These are phyloP conservation scores for Lepiota subincarnata DNA, from an alignment of 768 basidiomycete species.

Conservation along the genomic window DNA sequence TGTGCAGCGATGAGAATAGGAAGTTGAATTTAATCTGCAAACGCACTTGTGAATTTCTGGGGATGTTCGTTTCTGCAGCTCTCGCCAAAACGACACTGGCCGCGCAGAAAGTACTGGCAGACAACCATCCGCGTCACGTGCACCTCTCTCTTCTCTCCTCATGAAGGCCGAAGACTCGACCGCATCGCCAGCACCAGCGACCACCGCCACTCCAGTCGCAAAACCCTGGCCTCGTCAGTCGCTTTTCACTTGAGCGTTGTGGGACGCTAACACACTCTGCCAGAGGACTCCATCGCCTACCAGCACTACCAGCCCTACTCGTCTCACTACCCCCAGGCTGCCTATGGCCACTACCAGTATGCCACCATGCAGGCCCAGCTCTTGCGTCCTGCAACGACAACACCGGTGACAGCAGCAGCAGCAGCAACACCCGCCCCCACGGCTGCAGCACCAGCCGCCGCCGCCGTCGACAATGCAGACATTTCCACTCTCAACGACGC, in stretches of 20 bases:
- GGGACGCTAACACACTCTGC: not conserved
- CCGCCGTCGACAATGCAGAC: conserved; percentile 61
- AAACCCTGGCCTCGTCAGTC: not conserved
- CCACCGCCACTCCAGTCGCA: conserved; percentile 7
- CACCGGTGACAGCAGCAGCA: conserved; percentile 20
- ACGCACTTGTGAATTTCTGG: conserved; percentile 28
- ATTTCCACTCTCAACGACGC: conserved; percentile 81
- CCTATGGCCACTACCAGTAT: conserved; percentile 47
- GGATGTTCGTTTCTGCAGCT: conserved; percentile 68
- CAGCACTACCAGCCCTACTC: conserved; percentile 44
- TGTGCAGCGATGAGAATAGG: not conserved
- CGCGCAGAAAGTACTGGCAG: conserved; percentile 61
- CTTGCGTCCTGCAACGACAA: conserved; percentile 18
- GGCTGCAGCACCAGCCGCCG: conserved; percentile 19
- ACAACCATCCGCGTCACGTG: conserved; percentile 32
- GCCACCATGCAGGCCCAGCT: conserved; percentile 25
- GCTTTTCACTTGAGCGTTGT: no score
- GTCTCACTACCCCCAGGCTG: conserved; percentile 40
- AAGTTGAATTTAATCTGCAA: no score
- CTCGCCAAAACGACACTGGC: conserved; percentile 62
- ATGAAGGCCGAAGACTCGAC: conserved; percentile 6
- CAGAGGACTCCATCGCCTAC: conserved; percentile 38
- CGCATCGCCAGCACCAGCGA: conserved; percentile 4
- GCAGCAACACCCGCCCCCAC: conserved; percentile 16
- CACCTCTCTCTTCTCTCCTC: not conserved